Conservation (phyloP, 306 rosid genomes). For the Gillenia trifoliata region DNA sequence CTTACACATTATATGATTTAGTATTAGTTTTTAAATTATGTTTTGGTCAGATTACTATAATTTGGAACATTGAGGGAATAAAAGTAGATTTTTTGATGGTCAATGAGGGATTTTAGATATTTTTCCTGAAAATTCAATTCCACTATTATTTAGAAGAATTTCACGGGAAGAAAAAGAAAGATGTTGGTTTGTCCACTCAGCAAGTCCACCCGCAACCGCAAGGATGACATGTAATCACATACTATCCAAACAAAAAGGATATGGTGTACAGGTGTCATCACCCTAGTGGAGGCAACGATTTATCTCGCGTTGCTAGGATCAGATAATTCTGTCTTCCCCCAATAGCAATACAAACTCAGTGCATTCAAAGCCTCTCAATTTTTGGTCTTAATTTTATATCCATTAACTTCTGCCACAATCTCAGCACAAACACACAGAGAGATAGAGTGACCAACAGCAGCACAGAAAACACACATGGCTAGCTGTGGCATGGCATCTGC, state of each 20-base stretch:
- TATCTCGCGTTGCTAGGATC: slow-evolving; percentile 31
- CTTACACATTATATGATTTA: too few relatives aligned
- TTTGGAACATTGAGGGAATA: too few relatives aligned
- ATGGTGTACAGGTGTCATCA: slow-evolving; percentile 63
- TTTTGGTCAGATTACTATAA: too few relatives aligned
- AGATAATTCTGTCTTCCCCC: slow-evolving; percentile 34
- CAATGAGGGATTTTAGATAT: too few relatives aligned
- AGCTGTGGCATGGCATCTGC: slow-evolving; percentile 62
- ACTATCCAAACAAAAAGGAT: slow-evolving; percentile 54
- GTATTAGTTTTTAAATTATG: too few relatives aligned
- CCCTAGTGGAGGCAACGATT: slow-evolving; percentile 59
- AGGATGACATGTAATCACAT: slow-evolving; percentile 9
- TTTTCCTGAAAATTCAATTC: neutral
- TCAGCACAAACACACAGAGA: neutral
- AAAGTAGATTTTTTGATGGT: too few relatives aligned
- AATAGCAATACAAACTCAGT: neutral
- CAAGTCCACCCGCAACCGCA: neutral
- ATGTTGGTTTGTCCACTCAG: neutral
- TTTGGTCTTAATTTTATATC: slow-evolving; percentile 2
- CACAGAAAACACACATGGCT: slow-evolving; percentile 34
- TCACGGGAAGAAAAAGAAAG: neutral
- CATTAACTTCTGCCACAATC: slow-evolving; percentile 19
- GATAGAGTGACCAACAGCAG: neutral
- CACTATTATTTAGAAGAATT: neutral
- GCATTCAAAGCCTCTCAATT: slow-evolving; percentile 39